Evolutionary conservation across 2,329 filamentous ascomycete species (phyloP).

Genomic region (Aureobasidium musti): DNA sequence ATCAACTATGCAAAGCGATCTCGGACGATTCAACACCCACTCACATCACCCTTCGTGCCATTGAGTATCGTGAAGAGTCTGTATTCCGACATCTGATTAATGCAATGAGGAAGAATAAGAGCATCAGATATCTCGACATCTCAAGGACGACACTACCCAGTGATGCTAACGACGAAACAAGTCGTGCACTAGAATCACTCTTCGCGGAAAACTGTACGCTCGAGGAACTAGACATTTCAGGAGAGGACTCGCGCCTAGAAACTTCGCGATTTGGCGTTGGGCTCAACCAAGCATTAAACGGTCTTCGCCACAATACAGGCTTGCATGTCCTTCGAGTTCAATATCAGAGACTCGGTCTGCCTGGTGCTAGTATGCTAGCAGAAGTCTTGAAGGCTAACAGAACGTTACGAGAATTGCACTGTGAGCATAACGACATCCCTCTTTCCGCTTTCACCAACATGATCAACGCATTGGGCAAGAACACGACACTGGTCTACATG

Average conservation of each 20-base stretch:
- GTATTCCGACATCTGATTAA: conserved; percentile 65
- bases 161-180: conserved; percentile 68
- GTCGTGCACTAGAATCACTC: conserved; percentile 62
- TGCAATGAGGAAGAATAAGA: conserved; percentile 63
- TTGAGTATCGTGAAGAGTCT: conserved; percentile 67
- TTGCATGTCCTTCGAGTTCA: conserved; percentile 65
- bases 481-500: conserved; percentile 62
- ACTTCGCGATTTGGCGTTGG: conserved; percentile 68
- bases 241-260: conserved; percentile 70
- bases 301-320: conserved; percentile 64
- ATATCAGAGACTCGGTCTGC: conserved; percentile 67
- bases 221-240: conserved; percentile 68
- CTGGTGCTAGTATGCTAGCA: conserved; percentile 68
- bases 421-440: conserved; percentile 71
- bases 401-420: conserved; percentile 65
- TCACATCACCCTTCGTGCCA: conserved; percentile 65
- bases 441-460: conserved; percentile 69
- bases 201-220: conserved; percentile 68
- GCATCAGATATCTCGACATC: conserved; percentile 66
- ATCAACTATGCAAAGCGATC: conserved; percentile 56
- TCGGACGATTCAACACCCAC: conserved; percentile 58
- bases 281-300: conserved; percentile 65
- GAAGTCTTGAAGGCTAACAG: conserved; percentile 67
- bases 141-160: conserved; percentile 70
- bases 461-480: conserved; percentile 67